These are phyloP conservation scores for Lasiosphaeria ovina DNA, from an alignment of 495 filamentous ascomycete species.

Conservation along the genomic window DNA sequence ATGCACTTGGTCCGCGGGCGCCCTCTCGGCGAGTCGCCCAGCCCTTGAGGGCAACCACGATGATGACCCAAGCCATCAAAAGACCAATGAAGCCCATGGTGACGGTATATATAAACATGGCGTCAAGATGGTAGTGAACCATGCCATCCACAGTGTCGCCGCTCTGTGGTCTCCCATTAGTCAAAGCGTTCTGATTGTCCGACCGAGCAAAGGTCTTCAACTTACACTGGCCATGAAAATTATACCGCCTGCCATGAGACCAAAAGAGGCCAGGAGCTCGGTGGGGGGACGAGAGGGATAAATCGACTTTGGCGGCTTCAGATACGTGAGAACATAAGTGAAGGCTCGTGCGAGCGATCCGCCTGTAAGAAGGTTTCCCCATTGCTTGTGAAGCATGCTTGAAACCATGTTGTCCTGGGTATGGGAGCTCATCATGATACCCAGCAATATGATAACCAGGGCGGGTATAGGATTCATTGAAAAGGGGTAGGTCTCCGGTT, in stretches of 20 bases:
- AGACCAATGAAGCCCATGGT: conserved; percentile 80
- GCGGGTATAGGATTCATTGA: conserved; percentile 89
- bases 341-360: conserved; percentile 73
- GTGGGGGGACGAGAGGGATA: conserved; percentile 89
- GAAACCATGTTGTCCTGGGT: conserved; percentile 82
- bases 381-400: conserved; percentile 91
- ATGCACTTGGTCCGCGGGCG: neutral
- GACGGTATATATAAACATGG: conserved; percentile 94
- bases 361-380: conserved; percentile 83
- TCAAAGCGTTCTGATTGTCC: neutral
- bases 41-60: conserved; percentile 82
- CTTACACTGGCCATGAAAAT: conserved; percentile 92
- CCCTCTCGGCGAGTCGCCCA: conserved; percentile 71
- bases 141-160: conserved; percentile 74
- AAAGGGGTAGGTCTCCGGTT: conserved; percentile 66
- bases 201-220: conserved; percentile 12
- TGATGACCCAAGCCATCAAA: conserved; percentile 79
- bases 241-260: conserved; percentile 79
- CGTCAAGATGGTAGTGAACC: conserved; percentile 67
- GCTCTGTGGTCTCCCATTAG: conserved; percentile 45
- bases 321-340: conserved; percentile 77
- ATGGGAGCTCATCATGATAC: conserved; percentile 93
- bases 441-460: conserved; percentile 79
- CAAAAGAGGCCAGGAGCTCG: conserved; percentile 82
- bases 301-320: conserved; percentile 79